Base-by-base conservation (phyloP, 257 asterid genomes). In the Nicotiana benthamiana region DNA sequence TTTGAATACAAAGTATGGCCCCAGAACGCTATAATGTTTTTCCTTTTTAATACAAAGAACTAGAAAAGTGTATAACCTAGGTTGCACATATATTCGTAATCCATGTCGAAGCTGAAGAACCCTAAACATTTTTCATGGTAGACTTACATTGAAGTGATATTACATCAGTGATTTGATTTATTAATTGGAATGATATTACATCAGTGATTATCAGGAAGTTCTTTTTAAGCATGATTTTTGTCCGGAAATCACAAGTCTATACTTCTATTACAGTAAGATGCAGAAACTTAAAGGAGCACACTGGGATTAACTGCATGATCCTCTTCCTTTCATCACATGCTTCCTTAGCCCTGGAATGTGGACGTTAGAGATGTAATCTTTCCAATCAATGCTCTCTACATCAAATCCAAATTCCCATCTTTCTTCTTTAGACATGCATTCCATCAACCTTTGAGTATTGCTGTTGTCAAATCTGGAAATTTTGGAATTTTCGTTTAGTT, bases 261-360 rank as follows among this genome's bases (percentile, higher is more conserved):
- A 57, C 80, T 57, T 77, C 84, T 85, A 72, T 82, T 87, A 87
- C 90, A 86, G 79, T 80, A 77, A 68, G 81, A 82, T 82, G 85
- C 87, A 67, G 83, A 83, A 82, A 82, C 59, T 68, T n/a, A 57
- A 64, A 75, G 80, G 80, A 74, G 72, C 83, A 67, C 64, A 13
- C 52, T 72, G 53, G 61, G 74, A 57, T 80, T 79, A 91, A 84
- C 83, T 82, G 85, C 83, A 57, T 67, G 84, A 83, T 27, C 91
- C 93, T 87, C 99, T 87, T 68, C 98, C 98, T 88, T 96, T 96
- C 97, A 94, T 91, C 53, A 96, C 98, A 82, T 96, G 97, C 86
- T 90, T 90, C 87, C 97, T 90, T 81, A 95, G 82, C 75, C 99
- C 99, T 7, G 99, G 99, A 79, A 96, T 92, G 83, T 96, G 98